phyloP scores from a whole-genome alignment of 2,329 filamentous ascomycete genomes.

The Neurospora sp. region DNA sequence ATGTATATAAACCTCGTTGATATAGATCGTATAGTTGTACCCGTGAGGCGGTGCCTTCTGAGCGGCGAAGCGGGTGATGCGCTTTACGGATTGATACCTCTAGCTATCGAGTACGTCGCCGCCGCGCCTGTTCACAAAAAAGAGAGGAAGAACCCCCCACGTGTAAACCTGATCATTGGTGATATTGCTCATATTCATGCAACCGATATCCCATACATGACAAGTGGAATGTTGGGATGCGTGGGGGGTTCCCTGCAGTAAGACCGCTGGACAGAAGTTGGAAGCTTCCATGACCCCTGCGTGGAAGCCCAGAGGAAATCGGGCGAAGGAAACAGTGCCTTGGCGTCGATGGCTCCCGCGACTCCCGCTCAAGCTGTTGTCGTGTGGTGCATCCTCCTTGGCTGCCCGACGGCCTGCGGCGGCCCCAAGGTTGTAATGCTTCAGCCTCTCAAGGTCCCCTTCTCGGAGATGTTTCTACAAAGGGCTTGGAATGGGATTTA shows the following conservation, averaged over 20 bases:
- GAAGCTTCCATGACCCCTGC: slow-evolving; percentile 17
- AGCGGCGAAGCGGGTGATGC: neutral
- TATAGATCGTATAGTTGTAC: neutral
- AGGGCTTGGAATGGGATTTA: slow-evolving; percentile 10
- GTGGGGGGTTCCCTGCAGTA: slow-evolving; percentile 5
- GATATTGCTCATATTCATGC: slow-evolving; percentile 7
- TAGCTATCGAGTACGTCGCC: neutral
- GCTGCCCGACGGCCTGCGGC: slow-evolving; percentile 2
- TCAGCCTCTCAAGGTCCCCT: slow-evolving; percentile 5
- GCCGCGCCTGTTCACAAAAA: neutral
- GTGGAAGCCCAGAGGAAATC: slow-evolving; percentile 11
- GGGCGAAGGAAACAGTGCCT: slow-evolving; percentile 2
- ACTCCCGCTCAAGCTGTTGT: neutral
- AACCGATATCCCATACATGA: slow-evolving; percentile 5
- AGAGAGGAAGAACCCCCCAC: neutral
- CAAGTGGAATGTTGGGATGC: neutral
- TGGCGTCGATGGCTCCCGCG: slow-evolving; percentile 7
- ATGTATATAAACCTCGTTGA: neutral
- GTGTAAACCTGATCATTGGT: neutral
- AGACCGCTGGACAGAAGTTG: neutral
- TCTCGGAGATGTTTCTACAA: slow-evolving; percentile 18
- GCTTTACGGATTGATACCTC: neutral
- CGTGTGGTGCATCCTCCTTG: neutral
- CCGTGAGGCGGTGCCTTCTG: neutral
- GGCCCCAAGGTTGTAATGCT: slow-evolving; percentile 14